Conservation (phyloP, 1,284 basidiomycete genomes). For the Ganoderma leucocontextum region DNA sequence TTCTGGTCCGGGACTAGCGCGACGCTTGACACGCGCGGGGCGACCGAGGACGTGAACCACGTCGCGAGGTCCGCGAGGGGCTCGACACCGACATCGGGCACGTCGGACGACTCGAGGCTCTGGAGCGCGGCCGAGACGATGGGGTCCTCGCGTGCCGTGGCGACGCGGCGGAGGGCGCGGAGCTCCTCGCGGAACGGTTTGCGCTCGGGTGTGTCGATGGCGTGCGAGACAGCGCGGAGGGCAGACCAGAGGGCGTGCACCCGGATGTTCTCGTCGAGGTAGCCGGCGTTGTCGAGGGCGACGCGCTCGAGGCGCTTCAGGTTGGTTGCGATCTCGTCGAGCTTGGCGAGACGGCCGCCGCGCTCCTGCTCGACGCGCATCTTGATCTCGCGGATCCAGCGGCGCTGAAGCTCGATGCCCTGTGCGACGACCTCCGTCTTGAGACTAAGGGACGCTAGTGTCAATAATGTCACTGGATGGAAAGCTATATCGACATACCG, state of each 20-base stretch:
- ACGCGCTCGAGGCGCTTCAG: slow-evolving; percentile 92
- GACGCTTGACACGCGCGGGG: slow-evolving; percentile 86
- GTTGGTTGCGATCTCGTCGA: slow-evolving; percentile 91
- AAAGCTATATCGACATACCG: slow-evolving; percentile 58
- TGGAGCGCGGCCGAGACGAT: slow-evolving; percentile 76
- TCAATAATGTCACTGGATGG: not conserved
- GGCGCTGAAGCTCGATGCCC: slow-evolving; percentile 95
- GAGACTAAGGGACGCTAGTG: slow-evolving; percentile 58
- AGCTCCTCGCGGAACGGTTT: slow-evolving; percentile 92
- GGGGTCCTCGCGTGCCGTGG: slow-evolving; percentile 74
- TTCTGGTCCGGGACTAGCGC: slow-evolving; percentile 91
- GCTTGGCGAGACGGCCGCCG: slow-evolving; percentile 92
- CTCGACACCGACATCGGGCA: slow-evolving; percentile 89
- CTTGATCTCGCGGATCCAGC: slow-evolving; percentile 97
- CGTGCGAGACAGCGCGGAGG: slow-evolving; percentile 65
- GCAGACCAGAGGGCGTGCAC: slow-evolving; percentile 86
- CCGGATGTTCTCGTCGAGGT: slow-evolving; percentile 90
- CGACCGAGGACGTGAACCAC: slow-evolving; percentile 90
- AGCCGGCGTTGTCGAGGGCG: slow-evolving; percentile 89
- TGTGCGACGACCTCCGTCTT: slow-evolving; percentile 96
- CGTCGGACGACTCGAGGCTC: slow-evolving; percentile 77
- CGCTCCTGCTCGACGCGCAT: slow-evolving; percentile 96
- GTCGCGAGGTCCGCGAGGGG: slow-evolving; percentile 88
- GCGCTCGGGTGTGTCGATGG: slow-evolving; percentile 67
- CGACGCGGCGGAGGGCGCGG: slow-evolving; percentile 79